Base-by-base conservation (phyloP, 2,329 filamentous ascomycete genomes). In the Fusarium sp. region DNA sequence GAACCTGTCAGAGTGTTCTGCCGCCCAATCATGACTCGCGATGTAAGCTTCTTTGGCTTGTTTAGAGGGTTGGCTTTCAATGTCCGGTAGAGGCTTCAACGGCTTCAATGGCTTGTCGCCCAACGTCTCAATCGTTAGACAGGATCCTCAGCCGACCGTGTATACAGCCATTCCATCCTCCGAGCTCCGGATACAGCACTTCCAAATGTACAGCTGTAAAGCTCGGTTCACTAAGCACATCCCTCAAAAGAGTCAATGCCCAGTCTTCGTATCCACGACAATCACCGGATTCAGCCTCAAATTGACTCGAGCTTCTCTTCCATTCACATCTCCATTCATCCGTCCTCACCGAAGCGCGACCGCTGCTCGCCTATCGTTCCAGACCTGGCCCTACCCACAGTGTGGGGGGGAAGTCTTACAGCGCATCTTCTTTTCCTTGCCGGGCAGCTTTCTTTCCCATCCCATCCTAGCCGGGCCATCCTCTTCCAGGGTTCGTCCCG, bases 341-440 rank as follows among this genome's bases (percentile, higher is more conserved):
- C 58, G 37, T 32, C 32, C 49, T 64, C 64, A 60, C 54, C 65
- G 46, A 56, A 68, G 50, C 64, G 50, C 64, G 46, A 65, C 46
- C 45, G 53, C 65, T 33, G 24, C 50, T 68, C 65, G 65, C 55
- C 65, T 68, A 68, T 68, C 65, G 65, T 26, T 53, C 65, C 53
- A 63, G 32, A 44, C 49, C 44, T 45, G 58, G 30, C 30, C 30
- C 30, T 35, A 28, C 6, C 50, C 19, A 33, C 30, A 7, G 28
- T 20, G 35, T n/a, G 20, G 9, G 32, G 32, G 39, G 28, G 26
- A 4, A 30, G 28, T 30, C 28, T 53, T 20, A 46, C n/a, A 44
- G 37, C 35, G 20, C 53, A 58, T 46, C 40, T 43, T 43, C 22
- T 22, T 46, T 56, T 41, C 24, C 53, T 47, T 50, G 64, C 54